These are phyloP conservation scores for Fusarium sp. DNA, from an alignment of 2,329 filamentous ascomycete genomes.

Conservation along the genomic window DNA sequence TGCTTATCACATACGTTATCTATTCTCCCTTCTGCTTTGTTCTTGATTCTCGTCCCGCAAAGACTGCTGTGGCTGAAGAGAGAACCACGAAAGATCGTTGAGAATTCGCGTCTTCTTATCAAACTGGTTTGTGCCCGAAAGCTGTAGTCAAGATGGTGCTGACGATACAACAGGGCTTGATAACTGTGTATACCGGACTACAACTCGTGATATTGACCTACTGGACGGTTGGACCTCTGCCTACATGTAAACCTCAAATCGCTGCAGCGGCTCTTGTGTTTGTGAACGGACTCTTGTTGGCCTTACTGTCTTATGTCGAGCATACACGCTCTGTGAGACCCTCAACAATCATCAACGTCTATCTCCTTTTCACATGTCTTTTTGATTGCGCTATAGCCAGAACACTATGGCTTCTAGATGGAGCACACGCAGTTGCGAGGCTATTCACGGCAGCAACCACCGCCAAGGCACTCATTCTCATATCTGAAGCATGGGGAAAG, in stretches of 20 bases:
- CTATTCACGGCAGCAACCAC: not conserved
- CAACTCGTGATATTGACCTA: slow-evolving; percentile 3
- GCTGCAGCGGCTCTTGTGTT: slow-evolving; percentile 14
- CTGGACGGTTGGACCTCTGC: not conserved
- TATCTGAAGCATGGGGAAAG: slow-evolving; percentile 16
- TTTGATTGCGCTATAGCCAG: slow-evolving; percentile 9
- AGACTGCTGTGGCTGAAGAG: not conserved
- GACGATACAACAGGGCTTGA: not conserved
- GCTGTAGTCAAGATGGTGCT: not conserved
- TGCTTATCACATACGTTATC: too few relatives aligned
- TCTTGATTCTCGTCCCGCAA: slow-evolving; percentile 2
- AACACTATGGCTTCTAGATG: slow-evolving; percentile 3
- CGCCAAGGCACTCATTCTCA: slow-evolving; percentile 3
- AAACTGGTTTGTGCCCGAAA: not conserved
- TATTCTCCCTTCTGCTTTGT: slow-evolving; percentile 9
- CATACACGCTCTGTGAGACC: slow-evolving; percentile 18
- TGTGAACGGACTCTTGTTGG: slow-evolving; percentile 7
- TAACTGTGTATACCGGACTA: not conserved
- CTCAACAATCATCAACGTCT: slow-evolving; percentile 18
- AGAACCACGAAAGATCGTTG: not conserved
- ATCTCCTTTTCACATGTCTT: slow-evolving; percentile 5
- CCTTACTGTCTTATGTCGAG: slow-evolving; percentile 8
- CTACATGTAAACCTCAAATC: not conserved
- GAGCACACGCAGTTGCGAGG: not conserved
- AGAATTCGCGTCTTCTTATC: slow-evolving; percentile 6